Evolutionary conservation across 441 rosid species (phyloP), one percentile per base, ranked within the genome.

Genomic region (Heliophila coronopifolia): DNA sequence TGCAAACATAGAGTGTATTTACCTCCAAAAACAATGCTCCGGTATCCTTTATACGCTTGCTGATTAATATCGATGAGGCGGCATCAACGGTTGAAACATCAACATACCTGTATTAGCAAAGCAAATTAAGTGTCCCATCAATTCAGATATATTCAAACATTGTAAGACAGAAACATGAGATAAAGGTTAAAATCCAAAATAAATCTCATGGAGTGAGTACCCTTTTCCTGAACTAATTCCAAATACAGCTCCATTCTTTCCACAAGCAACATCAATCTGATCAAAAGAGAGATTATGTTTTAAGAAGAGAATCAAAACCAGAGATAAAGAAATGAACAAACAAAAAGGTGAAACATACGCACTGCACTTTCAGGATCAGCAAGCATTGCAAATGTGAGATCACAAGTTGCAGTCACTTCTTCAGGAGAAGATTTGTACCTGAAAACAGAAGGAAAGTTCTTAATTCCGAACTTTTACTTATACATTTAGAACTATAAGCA

Each of bases 281-380:
- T 57, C 66, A 33, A 41, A 44, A 33, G 51, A 55, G 40, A 62
- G 63, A 22, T 59, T 45, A 36, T 49, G n/a, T 9, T 9, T 31
- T 42, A 40, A 7, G 19, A 10, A 55, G 27, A n/a, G 13, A 42
- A 46, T 35, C 10, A 35, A 64, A 52, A 38, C 10, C 44, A 32
- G 25, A 37, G 46, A 40, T 30, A 7, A 43, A 38, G 34, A 14
- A 11, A 35, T n/a, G n/a, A 35, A 37, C 10, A 28, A 61, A 50
- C 16, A 26, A 36, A 61, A 41, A n/a, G n/a, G 63, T 36, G 61
- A 76, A 74, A 79, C 72, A 77, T 79, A 84, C 95, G 71, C 85
- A 89, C 97, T 74, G 97, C 91, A 78, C 89, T 81, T 73, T 86
- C 86, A 62, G 97, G 97, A 76, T 83, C 91, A 4, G 97, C 88